Conservation (phyloP, 305 asterid species). For the Fraxinus ornus region DNA sequence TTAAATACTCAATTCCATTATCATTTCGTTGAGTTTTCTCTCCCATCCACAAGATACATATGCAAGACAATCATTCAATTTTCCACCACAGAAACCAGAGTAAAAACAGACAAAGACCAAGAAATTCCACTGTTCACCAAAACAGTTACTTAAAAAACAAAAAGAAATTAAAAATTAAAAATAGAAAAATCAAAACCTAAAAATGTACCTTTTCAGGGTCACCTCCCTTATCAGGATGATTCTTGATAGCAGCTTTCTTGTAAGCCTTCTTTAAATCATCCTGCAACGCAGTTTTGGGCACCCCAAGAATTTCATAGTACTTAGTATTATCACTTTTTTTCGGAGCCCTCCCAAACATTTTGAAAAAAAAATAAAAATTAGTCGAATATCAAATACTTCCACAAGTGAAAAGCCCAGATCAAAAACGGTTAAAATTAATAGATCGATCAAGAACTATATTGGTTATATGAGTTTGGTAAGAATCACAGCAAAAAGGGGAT, state of each 20-base stretch:
- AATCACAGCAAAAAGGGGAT: neutral
- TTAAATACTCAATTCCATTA: neutral
- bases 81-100: neutral
- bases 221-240: conserved; percentile 77
- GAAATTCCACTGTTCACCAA: conserved; percentile 2
- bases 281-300: conserved; percentile 48
- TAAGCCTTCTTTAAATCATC: conserved; percentile 67
- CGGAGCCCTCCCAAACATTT: conserved; percentile 53
- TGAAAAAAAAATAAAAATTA: neutral
- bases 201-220: conserved; percentile 56
- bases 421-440: neutral
- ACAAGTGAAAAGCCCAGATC: neutral
- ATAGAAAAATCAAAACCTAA: neutral
- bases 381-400: neutral
- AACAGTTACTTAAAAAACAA: neutral
- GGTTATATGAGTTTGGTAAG: neutral
- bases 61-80: neutral
- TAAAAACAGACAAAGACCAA: neutral
- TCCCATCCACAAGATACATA: neutral
- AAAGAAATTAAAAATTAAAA: neutral
- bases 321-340: conserved; percentile 45
- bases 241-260: conserved; percentile 61
- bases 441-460: neutral
- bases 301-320: conserved; percentile 60
- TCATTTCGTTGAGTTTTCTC: neutral